Evolutionary conservation across 2,329 filamentous ascomycete species (phyloP), one percentile per base, ranked within the genome.

Genomic region (Nectriaceae sp.): DNA sequence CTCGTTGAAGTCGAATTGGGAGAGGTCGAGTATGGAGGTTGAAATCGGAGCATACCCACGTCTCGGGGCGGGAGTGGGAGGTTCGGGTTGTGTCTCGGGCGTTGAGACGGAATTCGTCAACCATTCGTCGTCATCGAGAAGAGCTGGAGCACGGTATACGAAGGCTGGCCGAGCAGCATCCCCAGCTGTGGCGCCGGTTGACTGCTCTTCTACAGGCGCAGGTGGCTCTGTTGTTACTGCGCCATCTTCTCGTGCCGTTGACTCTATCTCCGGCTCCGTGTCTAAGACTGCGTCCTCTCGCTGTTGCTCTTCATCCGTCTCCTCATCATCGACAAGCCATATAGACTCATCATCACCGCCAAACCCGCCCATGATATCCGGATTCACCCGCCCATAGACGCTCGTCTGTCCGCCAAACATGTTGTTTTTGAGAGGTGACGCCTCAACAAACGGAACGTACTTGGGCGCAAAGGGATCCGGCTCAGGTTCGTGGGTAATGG

Each of bases 351-450:
- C 54, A 5, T 70, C 66, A n/a, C 56, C 57, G 15, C 59, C 65
- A 36, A 68, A 69, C 2, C 60, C 61, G 15, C 54, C 53, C 49
- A 68, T 61, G 13, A 69, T 66, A 15, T 59, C 59, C 4, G 65
- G 56, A 40, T 61, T 70, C 18, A 69, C 49, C 5, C 55, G 54
- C 8, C 64, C 62, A 40, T 71, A 70, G 19, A 64, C 44, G 11
- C 54, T 53, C 21, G 57, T 47, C 15, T 53, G 47, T 4, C 53
- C 31, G 11, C 54, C 59, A 21, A 63, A 58, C 62, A 67, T 68
- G 46, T 60, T 62, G 48, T 47, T 61, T 29, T 53, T 59, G 29
- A 63, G 55, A 15, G 60, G 55, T 5, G 58, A 49, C 3, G 54
- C 50, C 20, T 67, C 58, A 21, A 57, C 45, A 38, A 57, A 58